A percentile compares a stretch with the other conserved stretches of the same genome.
Evolutionary conservation across 2,329 filamentous ascomycete genomes (phyloP).

Genomic region (Talaromyces sp.): DNA sequence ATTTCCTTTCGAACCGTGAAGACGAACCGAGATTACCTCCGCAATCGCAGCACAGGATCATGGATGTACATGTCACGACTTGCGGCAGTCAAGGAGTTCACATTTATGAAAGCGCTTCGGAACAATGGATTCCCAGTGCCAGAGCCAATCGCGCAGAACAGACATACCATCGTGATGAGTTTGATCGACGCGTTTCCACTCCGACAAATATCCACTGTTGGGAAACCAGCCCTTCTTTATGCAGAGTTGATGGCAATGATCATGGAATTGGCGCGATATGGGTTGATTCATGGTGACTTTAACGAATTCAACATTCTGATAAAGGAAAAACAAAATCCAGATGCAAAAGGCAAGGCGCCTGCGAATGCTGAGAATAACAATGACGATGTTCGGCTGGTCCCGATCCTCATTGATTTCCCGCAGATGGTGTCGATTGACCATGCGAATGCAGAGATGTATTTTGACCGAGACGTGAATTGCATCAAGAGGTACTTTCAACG

Average conservation of each 20-base stretch:
- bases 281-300: slow-evolving; percentile 95
- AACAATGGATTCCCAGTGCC: slow-evolving; percentile 87
- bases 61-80: slow-evolving; percentile 98
- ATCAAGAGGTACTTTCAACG: slow-evolving; percentile 91
- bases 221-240: slow-evolving; percentile 79
- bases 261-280: slow-evolving; percentile 73
- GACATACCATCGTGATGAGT: slow-evolving; percentile 95
- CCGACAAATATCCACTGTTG: slow-evolving; percentile 77
- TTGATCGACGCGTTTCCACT: slow-evolving; percentile 88
- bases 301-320: slow-evolving; percentile 99
- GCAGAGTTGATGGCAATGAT: slow-evolving; percentile 86
- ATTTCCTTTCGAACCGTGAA: slow-evolving; percentile 97
- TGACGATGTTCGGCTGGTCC: slow-evolving; percentile 54
- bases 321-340: slow-evolving; percentile 57
- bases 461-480: slow-evolving; percentile 91
- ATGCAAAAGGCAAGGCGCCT: slow-evolving; percentile 32
- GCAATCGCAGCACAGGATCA: slow-evolving; percentile 69
- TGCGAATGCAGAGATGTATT: slow-evolving; percentile 90
- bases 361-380: slow-evolving; percentile 22
- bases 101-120: slow-evolving; percentile 83
- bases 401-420: slow-evolving; percentile 93
- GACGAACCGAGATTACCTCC: slow-evolving; percentile 90
- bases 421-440: slow-evolving; percentile 98
- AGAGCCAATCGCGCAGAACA: slow-evolving; percentile 77
- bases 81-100: slow-evolving; percentile 87